Percentiles rank a stretch among this genome's conserved stretches.
phyloP scores from a whole-genome alignment of 768 basidiomycete species.

The Phylloporus sp. region DNA sequence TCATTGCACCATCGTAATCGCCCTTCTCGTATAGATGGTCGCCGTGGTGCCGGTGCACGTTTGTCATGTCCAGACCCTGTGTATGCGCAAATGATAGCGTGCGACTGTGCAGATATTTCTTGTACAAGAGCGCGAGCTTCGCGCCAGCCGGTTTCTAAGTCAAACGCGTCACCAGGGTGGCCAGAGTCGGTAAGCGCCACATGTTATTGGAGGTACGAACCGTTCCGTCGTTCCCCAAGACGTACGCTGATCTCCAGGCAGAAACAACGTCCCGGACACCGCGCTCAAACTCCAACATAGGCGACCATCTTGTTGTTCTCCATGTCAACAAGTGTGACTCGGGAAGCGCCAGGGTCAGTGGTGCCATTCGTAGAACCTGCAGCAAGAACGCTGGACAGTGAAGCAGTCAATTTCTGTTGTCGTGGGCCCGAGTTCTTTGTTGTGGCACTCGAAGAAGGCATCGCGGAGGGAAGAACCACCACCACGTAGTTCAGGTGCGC shows the following conservation, averaged over 20 bases:
- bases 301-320: slow-evolving; percentile 92
- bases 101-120: slow-evolving; percentile 69
- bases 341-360: slow-evolving; percentile 58
- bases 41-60: slow-evolving; percentile 86
- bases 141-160: slow-evolving; percentile 74
- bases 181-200: not conserved
- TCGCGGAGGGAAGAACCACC: slow-evolving; percentile 70
- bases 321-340: slow-evolving; percentile 83
- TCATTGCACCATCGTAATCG: slow-evolving; percentile 91
- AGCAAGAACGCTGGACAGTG: slow-evolving; percentile 4
- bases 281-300: slow-evolving; percentile 73
- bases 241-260: slow-evolving; percentile 75
- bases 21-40: slow-evolving; percentile 88
- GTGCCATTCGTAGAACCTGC: slow-evolving; percentile 36
- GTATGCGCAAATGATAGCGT: slow-evolving; percentile 82
- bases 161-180: slow-evolving; percentile 53
- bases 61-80: slow-evolving; percentile 76
- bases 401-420: slow-evolving; percentile 24
- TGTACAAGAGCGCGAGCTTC: slow-evolving; percentile 85
- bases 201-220: slow-evolving; percentile 36
- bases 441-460: slow-evolving; percentile 47
- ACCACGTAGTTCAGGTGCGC: slow-evolving; percentile 81
- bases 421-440: slow-evolving; percentile 42
- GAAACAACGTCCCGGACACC: slow-evolving; percentile 82
- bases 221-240: slow-evolving; percentile 73